Conservation (phyloP, 106 monocot genomes). For the Allium cepa region DNA sequence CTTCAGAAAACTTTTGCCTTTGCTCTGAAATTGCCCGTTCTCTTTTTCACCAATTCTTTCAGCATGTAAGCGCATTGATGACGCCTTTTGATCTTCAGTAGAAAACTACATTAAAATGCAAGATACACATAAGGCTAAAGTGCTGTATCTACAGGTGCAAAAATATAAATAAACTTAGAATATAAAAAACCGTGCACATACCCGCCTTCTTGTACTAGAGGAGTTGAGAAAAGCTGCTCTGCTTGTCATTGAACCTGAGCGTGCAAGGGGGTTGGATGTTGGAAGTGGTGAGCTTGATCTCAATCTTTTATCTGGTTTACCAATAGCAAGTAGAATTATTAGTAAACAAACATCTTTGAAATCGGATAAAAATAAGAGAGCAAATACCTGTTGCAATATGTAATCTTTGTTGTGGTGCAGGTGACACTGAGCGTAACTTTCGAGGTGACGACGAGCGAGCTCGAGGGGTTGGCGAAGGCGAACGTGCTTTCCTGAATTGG, state of each 20-base stretch:
- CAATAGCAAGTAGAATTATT: constrained; percentile 2
- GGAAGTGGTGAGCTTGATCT: constrained; percentile 38
- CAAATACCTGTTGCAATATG: constrained; percentile 15
- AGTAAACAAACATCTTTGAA: neutral
- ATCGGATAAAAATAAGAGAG: too few relatives aligned
- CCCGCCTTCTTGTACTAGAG: constrained; percentile 33
- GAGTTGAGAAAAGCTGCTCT: constrained; percentile 35
- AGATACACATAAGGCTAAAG: neutral
- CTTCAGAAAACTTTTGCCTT: constrained; percentile 58
- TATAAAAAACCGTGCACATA: constrained; percentile 15
- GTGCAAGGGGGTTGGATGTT: constrained; percentile 26
- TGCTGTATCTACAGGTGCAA: too few relatives aligned
- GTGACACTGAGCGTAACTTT: constrained; percentile 34
- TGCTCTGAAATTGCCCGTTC: constrained; percentile 36
- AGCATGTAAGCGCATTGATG: constrained; percentile 40
- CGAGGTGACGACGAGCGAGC: constrained; percentile 53
- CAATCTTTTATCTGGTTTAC: constrained; percentile 37
- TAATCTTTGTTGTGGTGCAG: constrained; percentile 30
- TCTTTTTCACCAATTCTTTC: constrained; percentile 47
- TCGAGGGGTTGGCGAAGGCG: constrained; percentile 24
- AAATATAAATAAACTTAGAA: neutral
- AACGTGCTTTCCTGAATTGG: constrained; percentile 32
- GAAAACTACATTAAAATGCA: constrained; percentile 24
- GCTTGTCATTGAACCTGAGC: constrained; percentile 54
- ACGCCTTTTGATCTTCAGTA: constrained; percentile 33